Percentiles rank a stretch among this genome's conserved stretches.
Conservation (phyloP, 2,329 filamentous ascomycete genomes). For the Xylaria sp. region DNA sequence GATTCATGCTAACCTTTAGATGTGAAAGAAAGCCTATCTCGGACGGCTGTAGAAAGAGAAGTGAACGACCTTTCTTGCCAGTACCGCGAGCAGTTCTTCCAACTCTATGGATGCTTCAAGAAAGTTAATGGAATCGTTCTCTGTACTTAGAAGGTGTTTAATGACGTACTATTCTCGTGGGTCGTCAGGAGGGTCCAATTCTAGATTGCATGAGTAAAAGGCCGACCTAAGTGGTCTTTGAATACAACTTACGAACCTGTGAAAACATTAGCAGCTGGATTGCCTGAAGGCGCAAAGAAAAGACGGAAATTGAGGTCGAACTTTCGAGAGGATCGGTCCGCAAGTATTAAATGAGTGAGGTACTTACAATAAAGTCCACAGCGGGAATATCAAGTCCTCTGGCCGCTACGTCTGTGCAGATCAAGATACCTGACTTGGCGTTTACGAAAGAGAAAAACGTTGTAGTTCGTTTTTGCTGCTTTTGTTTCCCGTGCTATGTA, state of each 20-base stretch:
- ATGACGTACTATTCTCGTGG: slow-evolving; percentile 60
- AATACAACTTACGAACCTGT: slow-evolving; percentile 35
- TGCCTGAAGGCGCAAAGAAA: background rate
- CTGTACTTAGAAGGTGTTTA: background rate
- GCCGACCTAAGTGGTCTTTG: background rate
- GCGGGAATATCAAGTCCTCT: slow-evolving; percentile 94
- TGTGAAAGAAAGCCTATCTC: slow-evolving; percentile 94
- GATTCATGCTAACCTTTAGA: slow-evolving; percentile 68
- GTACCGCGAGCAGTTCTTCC: slow-evolving; percentile 91
- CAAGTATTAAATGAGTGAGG: background rate
- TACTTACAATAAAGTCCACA: slow-evolving; percentile 80
- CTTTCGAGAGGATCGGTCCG: background rate
- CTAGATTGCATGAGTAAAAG: slow-evolving; percentile 58
- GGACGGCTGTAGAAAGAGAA: slow-evolving; percentile 92
- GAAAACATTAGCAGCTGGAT: slow-evolving; percentile 17
- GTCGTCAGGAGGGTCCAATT: slow-evolving; percentile 91
- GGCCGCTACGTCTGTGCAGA: slow-evolving; percentile 96
- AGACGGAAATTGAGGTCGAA: background rate
- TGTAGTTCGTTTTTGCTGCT: slow-evolving; percentile 98
- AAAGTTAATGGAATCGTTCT: slow-evolving; percentile 4
- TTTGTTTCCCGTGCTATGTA: slow-evolving; percentile 82
- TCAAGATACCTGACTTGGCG: slow-evolving; percentile 81
- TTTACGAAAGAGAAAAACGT: slow-evolving; percentile 98
- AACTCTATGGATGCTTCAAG: slow-evolving; percentile 74
- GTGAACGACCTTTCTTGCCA: slow-evolving; percentile 83